These are phyloP conservation scores for Jacaranda mimosifolia DNA, from an alignment of 257 asterid genomes.

Conservation along the genomic window DNA sequence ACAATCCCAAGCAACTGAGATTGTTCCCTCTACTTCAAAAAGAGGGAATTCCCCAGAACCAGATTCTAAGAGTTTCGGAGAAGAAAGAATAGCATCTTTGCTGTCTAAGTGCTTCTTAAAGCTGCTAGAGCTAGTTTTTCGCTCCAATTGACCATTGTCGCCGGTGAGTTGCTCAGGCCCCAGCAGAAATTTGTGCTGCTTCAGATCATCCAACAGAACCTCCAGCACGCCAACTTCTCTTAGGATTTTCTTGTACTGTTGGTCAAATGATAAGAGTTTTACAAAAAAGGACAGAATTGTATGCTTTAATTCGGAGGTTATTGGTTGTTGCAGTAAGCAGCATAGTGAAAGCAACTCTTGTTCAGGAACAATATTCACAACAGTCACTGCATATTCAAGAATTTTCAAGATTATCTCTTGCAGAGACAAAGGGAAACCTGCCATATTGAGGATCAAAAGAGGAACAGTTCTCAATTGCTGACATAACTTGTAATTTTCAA, in stretches of 20 bases:
- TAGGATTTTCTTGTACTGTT: conserved; percentile 92
- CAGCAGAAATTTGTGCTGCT: conserved; percentile 80
- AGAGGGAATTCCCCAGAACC: conserved; percentile 82
- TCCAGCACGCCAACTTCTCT: conserved; percentile 98
- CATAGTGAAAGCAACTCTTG: conserved; percentile 98
- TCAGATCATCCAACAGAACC: conserved; percentile 94
- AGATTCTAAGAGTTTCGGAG: conserved; percentile 88
- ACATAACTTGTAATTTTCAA: conserved; percentile 90
- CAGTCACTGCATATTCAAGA: conserved; percentile 97
- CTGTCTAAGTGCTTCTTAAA: conserved; percentile 82
- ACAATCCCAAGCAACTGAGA: conserved; percentile 92
- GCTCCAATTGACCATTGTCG: conserved; percentile 64
- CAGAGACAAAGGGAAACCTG: conserved; percentile 81
- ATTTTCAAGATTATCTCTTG: conserved; percentile 96
- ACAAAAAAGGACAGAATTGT: conserved; percentile 90
- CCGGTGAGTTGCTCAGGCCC: conserved; percentile 70
- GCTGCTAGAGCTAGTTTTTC: conserved; percentile 76
- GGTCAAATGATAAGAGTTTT: conserved; percentile 94
- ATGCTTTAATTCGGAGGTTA: conserved; percentile 78
- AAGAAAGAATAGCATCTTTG: conserved; percentile 90
- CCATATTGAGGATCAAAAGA: conserved; percentile 95
- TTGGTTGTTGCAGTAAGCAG: conserved; percentile 94
- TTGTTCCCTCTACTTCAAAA: conserved; percentile 81
- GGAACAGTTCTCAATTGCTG: conserved; percentile 97
- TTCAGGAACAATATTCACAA: conserved; percentile 94